Evolutionary conservation across 768 basidiomycete species (phyloP), one percentile per base, ranked within the genome.

Genomic region (Agaricus subrufescens): DNA sequence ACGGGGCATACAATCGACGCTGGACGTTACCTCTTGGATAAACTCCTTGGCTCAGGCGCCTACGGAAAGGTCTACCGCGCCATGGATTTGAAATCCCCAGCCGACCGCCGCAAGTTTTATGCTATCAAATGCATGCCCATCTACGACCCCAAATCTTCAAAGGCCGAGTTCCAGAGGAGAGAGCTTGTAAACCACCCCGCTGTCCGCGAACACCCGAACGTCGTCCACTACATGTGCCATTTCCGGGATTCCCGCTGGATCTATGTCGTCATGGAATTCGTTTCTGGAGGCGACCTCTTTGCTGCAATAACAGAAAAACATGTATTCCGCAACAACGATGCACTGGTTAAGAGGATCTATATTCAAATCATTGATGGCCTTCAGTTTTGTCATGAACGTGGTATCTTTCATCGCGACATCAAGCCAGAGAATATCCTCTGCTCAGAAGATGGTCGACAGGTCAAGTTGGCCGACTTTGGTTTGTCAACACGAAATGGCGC

Each of bases 391-490:
- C 91, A 94, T 63, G 67, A 73, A 42, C 74, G 75, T 42, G 81
- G 84, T 9, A 82, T 94, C 59, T 91, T 80, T 65, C 93, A 94
- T 70, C 87, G 91, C 26, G 91, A 94, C 63, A 79, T 95, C 64
- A 94, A 94, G 69, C 91, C 91, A 0, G 92, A 93, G 67, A 91
- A 87, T 66, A 76, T 92, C 27, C 71, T 94, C 38, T 84, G 82
- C 64, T 78, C 67, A 58, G 70, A 67, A 64, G 82, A 69, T 50
- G 84, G 85, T 14, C 64, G 67, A 42, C 69, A 72, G 58, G 74
- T 91, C 37, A 77, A 75, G 54, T 74, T 93, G 49, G 83, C 87
- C 6, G 91, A 94, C 69, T 94, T 93, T 75, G 91, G 92, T 14
- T 73, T 91, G 42, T 79, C 83, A 0, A 86, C 81, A 6, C 71